A percentile compares a stretch with the other conserved stretches of the same genome.
Evolutionary conservation across 2,329 filamentous ascomycete genomes (phyloP).

Genomic region (Colletotrichum graminicola): DNA sequence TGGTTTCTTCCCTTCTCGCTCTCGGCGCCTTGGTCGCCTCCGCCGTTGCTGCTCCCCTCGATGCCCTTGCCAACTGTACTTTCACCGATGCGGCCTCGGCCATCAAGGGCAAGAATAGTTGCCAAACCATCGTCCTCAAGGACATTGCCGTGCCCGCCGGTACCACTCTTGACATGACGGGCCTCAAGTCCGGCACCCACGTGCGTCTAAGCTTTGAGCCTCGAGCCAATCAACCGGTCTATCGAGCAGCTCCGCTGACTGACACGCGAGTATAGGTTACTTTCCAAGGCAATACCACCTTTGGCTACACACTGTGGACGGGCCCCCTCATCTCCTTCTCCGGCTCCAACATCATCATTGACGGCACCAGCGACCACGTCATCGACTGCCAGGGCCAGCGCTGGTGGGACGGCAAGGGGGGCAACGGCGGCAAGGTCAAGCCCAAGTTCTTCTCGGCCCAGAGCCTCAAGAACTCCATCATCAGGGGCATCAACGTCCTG

Average conservation of each 20-base stretch:
- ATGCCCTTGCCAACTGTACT: conserved; percentile 58
- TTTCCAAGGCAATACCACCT: conserved; percentile 76
- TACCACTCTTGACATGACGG: conserved; percentile 68
- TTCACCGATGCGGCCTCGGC: conserved; percentile 65
- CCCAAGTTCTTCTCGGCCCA: conserved; percentile 71
- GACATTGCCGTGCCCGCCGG: conserved; percentile 69
- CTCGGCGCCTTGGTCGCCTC: conserved; percentile 48
- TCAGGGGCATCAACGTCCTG: conserved; percentile 54
- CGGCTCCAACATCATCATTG: conserved; percentile 67
- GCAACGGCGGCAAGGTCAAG: conserved; percentile 72
- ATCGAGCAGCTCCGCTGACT: neutral
- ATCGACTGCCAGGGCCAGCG: conserved; percentile 68
- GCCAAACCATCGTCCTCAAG: conserved; percentile 66
- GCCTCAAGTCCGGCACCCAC: conserved; percentile 62
- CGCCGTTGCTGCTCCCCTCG: conserved; percentile 43
- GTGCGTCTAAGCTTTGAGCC: conserved; percentile 3
- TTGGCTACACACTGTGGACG: conserved; percentile 74
- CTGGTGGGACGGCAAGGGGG: conserved; percentile 73
- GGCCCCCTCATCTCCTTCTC: conserved; percentile 74
- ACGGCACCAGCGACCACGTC: conserved; percentile 62
- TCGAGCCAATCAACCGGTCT: too few relatives aligned
- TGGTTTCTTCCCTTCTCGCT: conserved; percentile 44
- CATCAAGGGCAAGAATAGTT: conserved; percentile 62
- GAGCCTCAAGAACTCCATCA: conserved; percentile 52
- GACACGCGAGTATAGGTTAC: conserved; percentile 54